Conservation (phyloP, 2,329 filamentous ascomycete genomes). For the Colletotrichum scovillei region DNA sequence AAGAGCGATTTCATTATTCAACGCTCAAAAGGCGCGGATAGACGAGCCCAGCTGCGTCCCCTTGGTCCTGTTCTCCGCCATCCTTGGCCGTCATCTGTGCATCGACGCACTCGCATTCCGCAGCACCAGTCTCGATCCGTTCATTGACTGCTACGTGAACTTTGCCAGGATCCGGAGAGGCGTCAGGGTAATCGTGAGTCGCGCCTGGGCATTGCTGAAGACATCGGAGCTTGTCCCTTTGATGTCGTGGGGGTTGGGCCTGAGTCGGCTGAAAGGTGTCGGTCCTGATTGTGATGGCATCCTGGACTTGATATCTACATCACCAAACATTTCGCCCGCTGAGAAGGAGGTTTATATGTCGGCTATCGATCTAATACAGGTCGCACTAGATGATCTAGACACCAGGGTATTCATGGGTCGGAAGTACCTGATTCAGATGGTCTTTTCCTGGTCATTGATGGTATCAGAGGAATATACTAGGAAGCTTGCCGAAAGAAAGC, state of each 20-base stretch:
- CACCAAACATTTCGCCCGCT: not conserved
- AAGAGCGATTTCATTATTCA: conserved; percentile 44
- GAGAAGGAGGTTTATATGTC: not conserved
- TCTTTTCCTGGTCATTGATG: conserved; percentile 43
- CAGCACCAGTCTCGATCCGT: conserved; percentile 38
- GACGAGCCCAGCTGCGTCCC: conserved; percentile 45
- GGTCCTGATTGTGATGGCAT: conserved; percentile 8
- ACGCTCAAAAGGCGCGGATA: conserved; percentile 38
- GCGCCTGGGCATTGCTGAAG: conserved; percentile 7
- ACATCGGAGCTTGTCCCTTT: conserved; percentile 1
- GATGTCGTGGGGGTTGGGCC: conserved; percentile 1
- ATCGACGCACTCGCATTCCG: conserved; percentile 45
- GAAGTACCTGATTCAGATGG: conserved; percentile 39
- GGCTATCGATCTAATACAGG: not conserved
- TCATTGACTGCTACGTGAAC: conserved; percentile 44
- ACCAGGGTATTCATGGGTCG: not conserved
- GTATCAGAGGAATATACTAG: conserved; percentile 38
- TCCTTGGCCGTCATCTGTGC: conserved; percentile 48
- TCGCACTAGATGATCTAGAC: conserved; percentile 1
- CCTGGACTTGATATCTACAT: conserved; percentile 17
- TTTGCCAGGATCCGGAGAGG: conserved; percentile 43
- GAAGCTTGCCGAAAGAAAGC: conserved; percentile 38
- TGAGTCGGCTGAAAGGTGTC: not conserved
- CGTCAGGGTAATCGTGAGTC: conserved; percentile 36
- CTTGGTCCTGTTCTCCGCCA: conserved; percentile 47